phyloP scores from a whole-genome alignment of 192 early-diverging fungal genomes.

The Backusella psychrophila region DNA sequence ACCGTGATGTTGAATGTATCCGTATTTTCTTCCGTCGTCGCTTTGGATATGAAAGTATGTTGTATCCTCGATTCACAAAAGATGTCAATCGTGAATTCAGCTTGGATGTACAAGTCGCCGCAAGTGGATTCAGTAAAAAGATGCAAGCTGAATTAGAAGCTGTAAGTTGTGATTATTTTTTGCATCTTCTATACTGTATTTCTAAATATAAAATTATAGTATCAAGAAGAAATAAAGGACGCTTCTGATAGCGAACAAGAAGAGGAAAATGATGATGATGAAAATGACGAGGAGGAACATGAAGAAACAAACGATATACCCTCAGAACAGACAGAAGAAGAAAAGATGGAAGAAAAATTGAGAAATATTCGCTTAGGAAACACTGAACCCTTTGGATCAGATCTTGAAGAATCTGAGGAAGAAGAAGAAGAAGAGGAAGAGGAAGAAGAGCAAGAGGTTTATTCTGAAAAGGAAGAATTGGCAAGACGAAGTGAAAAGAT shows the following conservation, averaged over 20 bases:
- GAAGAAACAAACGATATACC: slow-evolving; percentile 4
- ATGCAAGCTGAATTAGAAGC: slow-evolving; percentile 86
- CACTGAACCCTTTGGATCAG: slow-evolving; percentile 3
- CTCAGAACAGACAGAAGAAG: slow-evolving; percentile 28
- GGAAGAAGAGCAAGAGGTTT: neutral
- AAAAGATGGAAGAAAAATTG: slow-evolving; percentile 13
- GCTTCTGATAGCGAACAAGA: slow-evolving; percentile 33
- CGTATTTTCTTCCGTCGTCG: slow-evolving; percentile 87
- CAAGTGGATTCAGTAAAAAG: slow-evolving; percentile 93
- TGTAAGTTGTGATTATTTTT: slow-evolving; percentile 40
- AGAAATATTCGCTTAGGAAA: slow-evolving; percentile 30
- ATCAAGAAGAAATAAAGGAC: slow-evolving; percentile 26
- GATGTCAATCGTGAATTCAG: slow-evolving; percentile 84
- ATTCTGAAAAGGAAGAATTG: neutral
- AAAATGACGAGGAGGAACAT: slow-evolving; percentile 23
- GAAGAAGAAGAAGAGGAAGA: neutral
- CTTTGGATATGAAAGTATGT: slow-evolving; percentile 86
- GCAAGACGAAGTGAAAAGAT: slow-evolving; percentile 9
- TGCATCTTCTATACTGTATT: neutral
- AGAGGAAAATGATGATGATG: slow-evolving; percentile 27
- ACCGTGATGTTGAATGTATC: slow-evolving; percentile 99
- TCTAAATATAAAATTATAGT: slow-evolving; percentile 2
- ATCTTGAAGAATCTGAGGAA: slow-evolving; percentile 15
- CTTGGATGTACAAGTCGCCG: slow-evolving; percentile 94
- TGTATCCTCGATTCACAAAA: slow-evolving; percentile 88